Evolutionary conservation across 179 eudicot genomes (phyloP), one percentile per base, ranked within the genome.

Genomic region (Spinacia oleracea): DNA sequence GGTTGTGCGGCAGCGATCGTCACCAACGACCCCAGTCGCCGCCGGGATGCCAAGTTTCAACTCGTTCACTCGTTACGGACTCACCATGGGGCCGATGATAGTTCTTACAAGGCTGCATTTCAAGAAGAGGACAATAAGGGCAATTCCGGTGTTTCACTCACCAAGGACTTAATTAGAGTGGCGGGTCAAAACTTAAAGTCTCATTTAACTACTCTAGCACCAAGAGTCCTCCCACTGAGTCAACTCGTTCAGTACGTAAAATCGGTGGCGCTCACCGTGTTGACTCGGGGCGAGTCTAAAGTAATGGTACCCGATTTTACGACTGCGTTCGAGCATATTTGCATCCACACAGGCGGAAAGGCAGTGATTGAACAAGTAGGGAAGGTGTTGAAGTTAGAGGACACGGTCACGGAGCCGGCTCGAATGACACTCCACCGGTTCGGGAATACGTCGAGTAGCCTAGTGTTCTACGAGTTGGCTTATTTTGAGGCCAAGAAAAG

Each of bases 391-490:
- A 63, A 79, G 58, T 76, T 93, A 2, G 42, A 50, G 2, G 85
- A 84, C 6, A 73, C 34, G 8, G 86, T 88, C 38, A 89, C 89
- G 0, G 97, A 93, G 84, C 93, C 98, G 4, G 97, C 98, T 73
- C 83, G 95, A 72, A 93, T 93, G 98, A 82, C 77, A 23, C 79
- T 93, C 18, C 89, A 93, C 74, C 86, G 98, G 27, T 92, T 92
- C 25, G 98, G 98, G 14, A 93, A 92, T 86, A 93, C 98, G n/a
- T 93, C 98, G 1, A 84, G 92, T 35, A 90, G 98, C 34, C 77
- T 90, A 71, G 92, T 93, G 73, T 92, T 90, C 25, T 93, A 93
- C 27, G 97, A 90, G 76, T 74, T 93, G 80, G 92, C 89, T 31
- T 93, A 93, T 73, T 86, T 93, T 48, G 98, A 93, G 74, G 97